Conservation (phyloP, 2,329 filamentous ascomycete genomes). For the Fusarium acutatum region DNA sequence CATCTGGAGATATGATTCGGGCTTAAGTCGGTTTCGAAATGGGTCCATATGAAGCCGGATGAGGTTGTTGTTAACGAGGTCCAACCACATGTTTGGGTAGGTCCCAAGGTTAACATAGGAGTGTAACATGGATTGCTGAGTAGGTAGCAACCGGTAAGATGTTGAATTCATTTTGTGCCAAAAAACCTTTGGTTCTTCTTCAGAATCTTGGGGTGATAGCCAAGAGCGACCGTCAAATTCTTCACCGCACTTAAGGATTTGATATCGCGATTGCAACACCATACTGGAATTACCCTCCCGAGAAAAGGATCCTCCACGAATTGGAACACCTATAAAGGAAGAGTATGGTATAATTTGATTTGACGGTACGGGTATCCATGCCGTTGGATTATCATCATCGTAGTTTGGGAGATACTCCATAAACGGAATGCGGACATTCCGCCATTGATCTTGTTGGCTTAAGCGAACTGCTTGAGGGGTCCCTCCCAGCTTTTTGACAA, state of each 20-base stretch:
- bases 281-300: not conserved
- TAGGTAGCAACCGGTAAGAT: accelerated
- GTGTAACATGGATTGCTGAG: not conserved
- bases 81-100: not conserved
- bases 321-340: not conserved
- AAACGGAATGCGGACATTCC: not conserved
- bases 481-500: not conserved
- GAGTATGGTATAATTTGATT: not conserved
- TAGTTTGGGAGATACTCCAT: not conserved
- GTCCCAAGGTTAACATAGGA: accelerated
- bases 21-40: not conserved
- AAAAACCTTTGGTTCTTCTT: accelerated
- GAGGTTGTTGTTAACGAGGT: not conserved
- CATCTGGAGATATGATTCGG: not conserved
- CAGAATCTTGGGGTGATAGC: not conserved
- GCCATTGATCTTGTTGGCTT: not conserved
- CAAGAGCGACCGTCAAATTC: not conserved
- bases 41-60: accelerated
- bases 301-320: not conserved
- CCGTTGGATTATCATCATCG: not conserved
- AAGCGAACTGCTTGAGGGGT: not conserved
- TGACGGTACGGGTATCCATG: not conserved
- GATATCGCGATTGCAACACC: not conserved
- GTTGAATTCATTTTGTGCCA: not conserved
- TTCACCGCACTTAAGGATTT: not conserved